These are phyloP conservation scores for Eustoma russellianum DNA, from an alignment of 257 asterid species.

Conservation along the genomic window DNA sequence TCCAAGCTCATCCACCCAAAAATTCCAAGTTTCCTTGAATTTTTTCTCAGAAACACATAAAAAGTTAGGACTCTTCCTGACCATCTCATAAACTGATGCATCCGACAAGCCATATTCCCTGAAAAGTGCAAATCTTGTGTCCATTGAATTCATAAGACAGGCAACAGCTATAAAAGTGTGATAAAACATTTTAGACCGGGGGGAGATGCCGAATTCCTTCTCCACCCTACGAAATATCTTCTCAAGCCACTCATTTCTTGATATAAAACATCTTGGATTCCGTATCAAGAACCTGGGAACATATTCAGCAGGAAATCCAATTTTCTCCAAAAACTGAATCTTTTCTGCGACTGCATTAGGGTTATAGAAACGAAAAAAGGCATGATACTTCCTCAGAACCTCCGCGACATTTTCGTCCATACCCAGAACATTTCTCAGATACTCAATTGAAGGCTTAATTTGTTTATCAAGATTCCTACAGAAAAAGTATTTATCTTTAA, in stretches of 20 bases:
- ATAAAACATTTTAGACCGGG: slow-evolving; percentile 11
- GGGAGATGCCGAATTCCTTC: slow-evolving; percentile 17
- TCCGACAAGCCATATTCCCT: slow-evolving; percentile 23
- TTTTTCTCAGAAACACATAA: slow-evolving; percentile 3
- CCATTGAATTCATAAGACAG: slow-evolving; percentile 1
- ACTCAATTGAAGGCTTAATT: slow-evolving; percentile 8
- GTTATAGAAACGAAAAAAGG: slow-evolving; percentile 3
- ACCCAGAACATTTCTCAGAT: slow-evolving; percentile 13
- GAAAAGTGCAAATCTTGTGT: slow-evolving; percentile 10
- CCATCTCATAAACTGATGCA: slow-evolving; percentile 8
- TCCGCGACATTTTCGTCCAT: slow-evolving; percentile 5
- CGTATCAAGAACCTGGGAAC: not conserved
- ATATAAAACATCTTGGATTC: slow-evolving; percentile 1
- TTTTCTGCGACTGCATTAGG: not conserved
- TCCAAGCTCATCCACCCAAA: slow-evolving; percentile 8
- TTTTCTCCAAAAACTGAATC: slow-evolving; percentile 4
- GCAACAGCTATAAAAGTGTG: slow-evolving; percentile 9
- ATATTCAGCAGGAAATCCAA: slow-evolving; percentile 4
- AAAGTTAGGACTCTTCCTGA: not conserved
- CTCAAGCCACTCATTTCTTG: slow-evolving; percentile 5
- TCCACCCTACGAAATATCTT: slow-evolving; percentile 11
- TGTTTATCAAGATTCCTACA: slow-evolving; percentile 2
- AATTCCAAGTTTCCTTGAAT: slow-evolving; percentile 1
- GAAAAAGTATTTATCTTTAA: slow-evolving; percentile 3
- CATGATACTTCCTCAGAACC: slow-evolving; percentile 7